Evolutionary conservation across 2,329 filamentous ascomycete species (phyloP), one percentile per base, ranked within the genome.

Genomic region (Fusarium marasasianum): DNA sequence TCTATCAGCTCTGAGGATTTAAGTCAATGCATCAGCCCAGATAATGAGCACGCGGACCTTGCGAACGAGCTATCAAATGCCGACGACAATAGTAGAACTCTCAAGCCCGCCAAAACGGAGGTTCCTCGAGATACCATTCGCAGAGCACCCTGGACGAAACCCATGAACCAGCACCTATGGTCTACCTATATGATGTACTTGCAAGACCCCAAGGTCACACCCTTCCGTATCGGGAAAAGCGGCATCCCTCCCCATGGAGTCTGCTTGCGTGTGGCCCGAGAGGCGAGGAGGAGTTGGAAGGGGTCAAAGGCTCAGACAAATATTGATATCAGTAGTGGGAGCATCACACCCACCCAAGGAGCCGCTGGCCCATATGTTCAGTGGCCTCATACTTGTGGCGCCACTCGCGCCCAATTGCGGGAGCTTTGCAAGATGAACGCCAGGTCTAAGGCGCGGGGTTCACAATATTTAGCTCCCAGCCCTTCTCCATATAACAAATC

Each of bases 141-240:
- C 66, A 90, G 87, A 78, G 88, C 88, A 2, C 87, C 86, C 1
- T 92, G 91, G 91, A 91, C 90, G 9, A 88, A 87, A 69, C 86
- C 89, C 24, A 92, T 92, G 89, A 90, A 86, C 81, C 84, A 88
- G 18, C 91, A 93, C 75, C 81, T 93, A 15, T 93, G 91, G 91
- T 86, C 88, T 10, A 91, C 89, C 3, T 93, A 92, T 77, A 82
- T 88, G 66, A 83, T 91, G 59, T 93, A 92, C 75, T 82, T 92
- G 45, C 89, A 91, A 78, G 91, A 93, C 74, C 90, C 91, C 51
- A 90, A 89, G 55, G 90, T 92, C 6, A 93, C 91, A 3, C 91
- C 91, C 1, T 90, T 93, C 70, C 87, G 89, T 58, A 85, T 91
- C 63, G 88, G 90, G 68, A 91, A 90, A 76, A 90, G 89, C 77